A percentile compares a stretch with the other conserved stretches of the same genome.
phyloP scores from a whole-genome alignment of 2,329 filamentous ascomycete genomes.

The Calonectria crousiana region DNA sequence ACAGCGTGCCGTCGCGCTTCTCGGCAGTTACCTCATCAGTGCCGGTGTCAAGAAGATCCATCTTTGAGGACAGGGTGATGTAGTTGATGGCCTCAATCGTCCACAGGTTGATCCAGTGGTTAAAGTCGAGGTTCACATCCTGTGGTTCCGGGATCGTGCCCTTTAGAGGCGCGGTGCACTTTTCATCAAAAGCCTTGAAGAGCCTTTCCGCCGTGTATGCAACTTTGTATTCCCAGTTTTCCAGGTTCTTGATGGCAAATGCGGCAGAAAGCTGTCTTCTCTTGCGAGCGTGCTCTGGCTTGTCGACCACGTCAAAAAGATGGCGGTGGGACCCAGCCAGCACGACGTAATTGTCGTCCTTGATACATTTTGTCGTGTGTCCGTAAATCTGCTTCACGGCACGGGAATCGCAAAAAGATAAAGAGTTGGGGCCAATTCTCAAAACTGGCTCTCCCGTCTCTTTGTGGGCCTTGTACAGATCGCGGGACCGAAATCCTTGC shows the following conservation, averaged over 20 bases:
- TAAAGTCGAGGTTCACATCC: slow-evolving; percentile 61
- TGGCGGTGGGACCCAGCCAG: slow-evolving; percentile 61
- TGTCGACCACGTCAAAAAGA: slow-evolving; percentile 64
- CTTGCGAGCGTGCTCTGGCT: slow-evolving; percentile 62
- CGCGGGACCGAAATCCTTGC: slow-evolving; percentile 55
- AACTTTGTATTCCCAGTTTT: slow-evolving; percentile 66
- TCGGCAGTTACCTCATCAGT: slow-evolving; percentile 57
- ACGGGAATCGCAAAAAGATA: slow-evolving; percentile 33
- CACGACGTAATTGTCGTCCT: slow-evolving; percentile 59
- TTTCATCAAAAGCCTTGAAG: slow-evolving; percentile 56
- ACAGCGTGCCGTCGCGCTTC: slow-evolving; percentile 57
- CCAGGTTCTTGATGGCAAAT: slow-evolving; percentile 65
- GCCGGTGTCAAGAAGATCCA: slow-evolving; percentile 63
- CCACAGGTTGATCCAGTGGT: slow-evolving; percentile 64
- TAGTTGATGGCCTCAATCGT: slow-evolving; percentile 68
- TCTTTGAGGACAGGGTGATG: slow-evolving; percentile 62
- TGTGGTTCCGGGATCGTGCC: slow-evolving; percentile 40
- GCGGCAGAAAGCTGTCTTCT: slow-evolving; percentile 62
- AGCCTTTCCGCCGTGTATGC: slow-evolving; percentile 61
- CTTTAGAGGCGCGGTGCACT: slow-evolving; percentile 51
- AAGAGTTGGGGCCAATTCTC: slow-evolving; percentile 36
- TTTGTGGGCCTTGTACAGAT: slow-evolving; percentile 61
- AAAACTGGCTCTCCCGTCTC: slow-evolving; percentile 45
- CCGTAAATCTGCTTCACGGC: slow-evolving; percentile 50
- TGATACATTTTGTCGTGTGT: slow-evolving; percentile 61